These are phyloP conservation scores for Tetrastigma voinierianum DNA, from an alignment of 164 flowering plant species.

Conservation along the genomic window DNA sequence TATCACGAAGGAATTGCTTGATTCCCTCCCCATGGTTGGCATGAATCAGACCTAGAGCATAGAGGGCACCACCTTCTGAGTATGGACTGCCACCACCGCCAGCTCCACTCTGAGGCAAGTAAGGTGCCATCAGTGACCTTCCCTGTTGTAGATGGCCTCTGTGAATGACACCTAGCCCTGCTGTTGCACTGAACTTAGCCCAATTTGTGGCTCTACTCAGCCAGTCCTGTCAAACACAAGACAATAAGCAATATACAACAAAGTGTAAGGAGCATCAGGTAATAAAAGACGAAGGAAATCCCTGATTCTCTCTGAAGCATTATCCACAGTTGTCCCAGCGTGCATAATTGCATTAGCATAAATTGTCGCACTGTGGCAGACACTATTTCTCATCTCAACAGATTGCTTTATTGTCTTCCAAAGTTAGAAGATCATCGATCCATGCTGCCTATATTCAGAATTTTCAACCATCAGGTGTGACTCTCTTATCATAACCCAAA, in stretches of 20 bases:
- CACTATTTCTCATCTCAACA: slow-evolving; percentile 94
- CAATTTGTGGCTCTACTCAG: slow-evolving; percentile 91
- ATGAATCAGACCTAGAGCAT: slow-evolving; percentile 91
- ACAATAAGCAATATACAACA: neutral
- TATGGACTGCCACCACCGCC: slow-evolving; percentile 92
- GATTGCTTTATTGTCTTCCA: slow-evolving; percentile 92
- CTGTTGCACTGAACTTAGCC: slow-evolving; percentile 97
- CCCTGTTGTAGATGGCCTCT: slow-evolving; percentile 92
- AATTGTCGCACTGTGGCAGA: slow-evolving; percentile 94
- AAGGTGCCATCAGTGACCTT: slow-evolving; percentile 91
- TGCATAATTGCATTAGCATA: slow-evolving; percentile 97
- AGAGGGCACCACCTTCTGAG: slow-evolving; percentile 94
- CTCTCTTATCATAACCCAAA: neutral
- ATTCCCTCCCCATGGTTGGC: slow-evolving; percentile 97
- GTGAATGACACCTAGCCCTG: slow-evolving; percentile 91
- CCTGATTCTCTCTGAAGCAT: slow-evolving; percentile 80
- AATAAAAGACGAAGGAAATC: slow-evolving; percentile 4
- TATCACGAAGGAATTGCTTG: slow-evolving; percentile 85
- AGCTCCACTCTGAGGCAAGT: slow-evolving; percentile 85
- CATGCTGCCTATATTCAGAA: slow-evolving; percentile 31
- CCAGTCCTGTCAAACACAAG: slow-evolving; percentile 58
- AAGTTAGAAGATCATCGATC: slow-evolving; percentile 86
- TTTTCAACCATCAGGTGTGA: slow-evolving; percentile 5
- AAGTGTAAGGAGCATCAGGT: neutral
- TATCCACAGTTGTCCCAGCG: slow-evolving; percentile 96